phyloP scores from a whole-genome alignment of 331 rosid species.

The Dryas integrifolia region DNA sequence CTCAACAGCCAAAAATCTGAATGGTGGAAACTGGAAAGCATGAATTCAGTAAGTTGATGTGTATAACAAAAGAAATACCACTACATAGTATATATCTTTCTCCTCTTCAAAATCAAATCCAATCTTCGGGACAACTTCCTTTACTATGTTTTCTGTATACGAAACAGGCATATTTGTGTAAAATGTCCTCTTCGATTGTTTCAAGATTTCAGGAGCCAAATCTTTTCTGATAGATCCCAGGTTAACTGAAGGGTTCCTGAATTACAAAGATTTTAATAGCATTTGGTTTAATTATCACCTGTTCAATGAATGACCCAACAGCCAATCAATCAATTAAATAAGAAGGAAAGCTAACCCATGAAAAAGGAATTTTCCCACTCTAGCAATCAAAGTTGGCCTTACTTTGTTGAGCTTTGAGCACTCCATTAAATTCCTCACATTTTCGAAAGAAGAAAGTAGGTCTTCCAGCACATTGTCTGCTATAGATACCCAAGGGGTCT shows the following conservation, averaged over 20 bases:
- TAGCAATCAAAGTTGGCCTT: slow-evolving; percentile 37
- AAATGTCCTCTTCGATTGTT: slow-evolving; percentile 29
- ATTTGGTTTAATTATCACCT: not conserved
- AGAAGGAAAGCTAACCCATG: slow-evolving; percentile 24
- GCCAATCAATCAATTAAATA: not conserved
- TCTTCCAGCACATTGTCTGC: slow-evolving; percentile 33
- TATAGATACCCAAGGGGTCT: slow-evolving; percentile 33
- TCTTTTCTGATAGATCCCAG: slow-evolving; percentile 21
- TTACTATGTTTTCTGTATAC: slow-evolving; percentile 35
- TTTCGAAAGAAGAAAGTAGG: slow-evolving; percentile 30
- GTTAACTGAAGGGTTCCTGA: slow-evolving; percentile 34
- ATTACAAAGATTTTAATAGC: slow-evolving; percentile 1
- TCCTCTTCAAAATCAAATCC: slow-evolving; percentile 42
- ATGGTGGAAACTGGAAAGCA: not conserved
- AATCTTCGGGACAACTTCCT: slow-evolving; percentile 24
- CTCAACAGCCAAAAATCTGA: slow-evolving; percentile 5
- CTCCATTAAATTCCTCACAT: slow-evolving; percentile 27
- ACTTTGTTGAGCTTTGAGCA: slow-evolving; percentile 1
- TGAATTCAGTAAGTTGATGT: not conserved
- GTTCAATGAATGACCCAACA: not conserved
- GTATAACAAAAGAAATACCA: slow-evolving; percentile 31
- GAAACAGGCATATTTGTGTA: slow-evolving; percentile 37
- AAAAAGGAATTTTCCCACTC: slow-evolving; percentile 50
- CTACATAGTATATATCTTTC: slow-evolving; percentile 40
- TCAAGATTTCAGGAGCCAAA: slow-evolving; percentile 25